These are phyloP conservation scores for Clausena lansium DNA, from an alignment of 345 rosid species.

Conservation along the genomic window DNA sequence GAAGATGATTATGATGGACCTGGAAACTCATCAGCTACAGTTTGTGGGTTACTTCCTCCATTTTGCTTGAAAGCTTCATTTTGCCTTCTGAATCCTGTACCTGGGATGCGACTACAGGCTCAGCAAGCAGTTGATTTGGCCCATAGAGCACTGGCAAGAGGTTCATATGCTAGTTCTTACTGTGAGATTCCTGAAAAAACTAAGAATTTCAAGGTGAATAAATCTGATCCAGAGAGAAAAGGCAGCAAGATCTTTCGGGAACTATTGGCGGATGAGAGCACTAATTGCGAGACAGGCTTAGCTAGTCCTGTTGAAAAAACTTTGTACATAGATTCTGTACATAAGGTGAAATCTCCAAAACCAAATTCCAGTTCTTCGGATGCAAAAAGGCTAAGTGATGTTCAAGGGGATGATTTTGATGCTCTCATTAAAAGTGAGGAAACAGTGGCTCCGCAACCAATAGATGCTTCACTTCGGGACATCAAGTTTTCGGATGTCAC, in stretches of 20 bases:
- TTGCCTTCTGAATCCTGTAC: slow-evolving; percentile 56
- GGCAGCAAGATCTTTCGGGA: slow-evolving; percentile 36
- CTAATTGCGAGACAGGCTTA: slow-evolving; percentile 38
- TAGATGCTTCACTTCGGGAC: slow-evolving; percentile 31
- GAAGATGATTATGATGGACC: slow-evolving; percentile 41
- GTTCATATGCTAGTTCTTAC: slow-evolving; percentile 32
- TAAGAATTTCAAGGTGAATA: slow-evolving; percentile 18
- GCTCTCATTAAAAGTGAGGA: slow-evolving; percentile 19
- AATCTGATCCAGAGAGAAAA: slow-evolving; percentile 18
- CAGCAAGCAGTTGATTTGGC: slow-evolving; percentile 35
- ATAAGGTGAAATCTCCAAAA: slow-evolving; percentile 28
- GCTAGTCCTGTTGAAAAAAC: slow-evolving; percentile 64
- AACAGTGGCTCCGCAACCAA: slow-evolving; percentile 27
- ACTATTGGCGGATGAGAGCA: slow-evolving; percentile 53
- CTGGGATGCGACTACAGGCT: slow-evolving; percentile 47
- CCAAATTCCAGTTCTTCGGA: slow-evolving; percentile 25
- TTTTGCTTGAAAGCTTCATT: slow-evolving; percentile 62
- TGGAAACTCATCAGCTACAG: slow-evolving; percentile 38
- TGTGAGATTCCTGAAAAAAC: slow-evolving; percentile 26
- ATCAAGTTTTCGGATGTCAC: slow-evolving; percentile 11
- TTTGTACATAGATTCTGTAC: slow-evolving; percentile 65
- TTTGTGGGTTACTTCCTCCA: slow-evolving; percentile 79
- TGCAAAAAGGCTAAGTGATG: slow-evolving; percentile 6
- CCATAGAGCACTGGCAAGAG: slow-evolving; percentile 37
- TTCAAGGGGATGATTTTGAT: slow-evolving; percentile 15